phyloP scores from a whole-genome alignment of 331 rosid genomes.

The Rosa hybrid region DNA sequence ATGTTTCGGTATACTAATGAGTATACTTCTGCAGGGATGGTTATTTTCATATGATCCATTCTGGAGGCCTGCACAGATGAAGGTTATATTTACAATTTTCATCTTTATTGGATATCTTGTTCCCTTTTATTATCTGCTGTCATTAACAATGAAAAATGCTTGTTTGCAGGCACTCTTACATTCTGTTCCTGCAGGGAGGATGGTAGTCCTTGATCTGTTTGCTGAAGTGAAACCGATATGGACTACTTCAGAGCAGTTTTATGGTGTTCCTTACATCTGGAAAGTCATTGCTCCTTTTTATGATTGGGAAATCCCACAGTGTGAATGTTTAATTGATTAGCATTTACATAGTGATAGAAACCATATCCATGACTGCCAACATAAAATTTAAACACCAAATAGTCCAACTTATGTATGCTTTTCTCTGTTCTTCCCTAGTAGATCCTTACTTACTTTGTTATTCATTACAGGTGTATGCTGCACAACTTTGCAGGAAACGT shows the following conservation, averaged over 20 bases:
- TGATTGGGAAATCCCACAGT: background rate
- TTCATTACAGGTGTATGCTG: conserved; percentile 78
- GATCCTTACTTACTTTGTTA: conserved; percentile 18
- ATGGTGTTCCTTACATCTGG: conserved; percentile 84
- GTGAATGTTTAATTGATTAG: background rate
- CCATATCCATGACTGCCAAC: background rate
- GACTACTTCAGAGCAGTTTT: conserved; percentile 71
- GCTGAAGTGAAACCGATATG: conserved; percentile 85
- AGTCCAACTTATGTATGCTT: background rate
- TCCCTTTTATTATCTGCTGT: conserved; percentile 5
- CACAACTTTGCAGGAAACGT: conserved; percentile 85
- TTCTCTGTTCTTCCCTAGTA: background rate
- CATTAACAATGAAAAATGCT: conserved; percentile 17
- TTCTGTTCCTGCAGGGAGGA: conserved; percentile 72
- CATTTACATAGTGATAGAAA: background rate
- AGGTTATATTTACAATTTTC: conserved; percentile 37
- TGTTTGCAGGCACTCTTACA: conserved; percentile 70
- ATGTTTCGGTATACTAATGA: conserved; percentile 18
- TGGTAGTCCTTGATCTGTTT: conserved; percentile 78
- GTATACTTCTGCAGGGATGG: conserved; percentile 58
- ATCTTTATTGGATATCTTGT: background rate
- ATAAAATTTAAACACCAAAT: background rate
- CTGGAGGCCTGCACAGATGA: conserved; percentile 86
- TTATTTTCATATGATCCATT: conserved; percentile 79
- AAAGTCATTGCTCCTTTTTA: conserved; percentile 40